Percentiles rank a stretch among this genome's conserved stretches.
Conservation (phyloP, 2,329 filamentous ascomycete genomes). For the Exophiala sp. region DNA sequence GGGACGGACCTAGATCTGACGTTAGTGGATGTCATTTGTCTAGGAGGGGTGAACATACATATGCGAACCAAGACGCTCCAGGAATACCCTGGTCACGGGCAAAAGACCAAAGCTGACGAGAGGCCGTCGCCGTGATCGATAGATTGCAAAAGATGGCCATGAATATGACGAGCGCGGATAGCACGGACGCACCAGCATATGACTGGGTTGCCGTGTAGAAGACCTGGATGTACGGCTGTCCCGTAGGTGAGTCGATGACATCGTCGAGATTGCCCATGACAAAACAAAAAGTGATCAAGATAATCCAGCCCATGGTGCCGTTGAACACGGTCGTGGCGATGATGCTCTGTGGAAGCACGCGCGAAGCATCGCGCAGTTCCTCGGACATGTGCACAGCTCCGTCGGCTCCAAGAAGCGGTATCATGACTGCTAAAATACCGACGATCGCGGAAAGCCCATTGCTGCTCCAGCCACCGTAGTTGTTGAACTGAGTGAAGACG, state of each 20-base stretch:
- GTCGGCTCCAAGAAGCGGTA: slow-evolving; percentile 28
- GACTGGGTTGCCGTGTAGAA: slow-evolving; percentile 36
- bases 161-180: slow-evolving; percentile 35
- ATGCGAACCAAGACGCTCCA: slow-evolving; percentile 29
- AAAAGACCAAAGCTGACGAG: slow-evolving; percentile 40
- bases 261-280: slow-evolving; percentile 35
- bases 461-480: slow-evolving; percentile 39
- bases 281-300: slow-evolving; percentile 38
- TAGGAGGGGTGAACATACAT: slow-evolving; percentile 14
- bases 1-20: slow-evolving; percentile 16
- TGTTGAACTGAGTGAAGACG: slow-evolving; percentile 41
- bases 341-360: slow-evolving; percentile 38
- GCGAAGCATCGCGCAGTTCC: slow-evolving; percentile 38
- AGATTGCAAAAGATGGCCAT: slow-evolving; percentile 33
- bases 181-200: slow-evolving; percentile 32
- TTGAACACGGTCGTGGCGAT: slow-evolving; percentile 38
- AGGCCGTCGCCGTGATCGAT: slow-evolving; percentile 37
- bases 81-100: slow-evolving; percentile 43
- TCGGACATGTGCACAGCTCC: slow-evolving; percentile 33
- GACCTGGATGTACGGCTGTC: slow-evolving; percentile 38
- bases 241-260: slow-evolving; percentile 33
- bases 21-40: background rate
- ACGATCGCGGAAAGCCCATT: slow-evolving; percentile 31
- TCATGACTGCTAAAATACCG: slow-evolving; percentile 31
- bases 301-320: slow-evolving; percentile 36